A percentile compares a stretch with the other conserved stretches of the same genome.
These are phyloP conservation scores for Podospora sp. DNA, from an alignment of 495 filamentous ascomycete genomes.

Conservation along the genomic window DNA sequence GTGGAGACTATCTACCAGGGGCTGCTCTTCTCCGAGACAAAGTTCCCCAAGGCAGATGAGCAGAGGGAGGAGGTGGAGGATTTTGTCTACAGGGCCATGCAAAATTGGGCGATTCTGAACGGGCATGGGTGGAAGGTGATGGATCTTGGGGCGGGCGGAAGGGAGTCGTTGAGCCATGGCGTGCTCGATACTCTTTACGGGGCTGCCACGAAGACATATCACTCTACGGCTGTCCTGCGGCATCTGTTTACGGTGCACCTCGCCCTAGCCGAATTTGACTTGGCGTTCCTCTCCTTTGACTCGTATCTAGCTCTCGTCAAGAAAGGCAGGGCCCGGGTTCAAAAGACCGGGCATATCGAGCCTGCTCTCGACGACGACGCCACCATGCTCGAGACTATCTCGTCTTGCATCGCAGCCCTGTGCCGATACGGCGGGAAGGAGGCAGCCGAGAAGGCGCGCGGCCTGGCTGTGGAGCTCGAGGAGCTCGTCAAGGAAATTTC, in stretches of 20 bases:
- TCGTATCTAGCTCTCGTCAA: constrained; percentile 86
- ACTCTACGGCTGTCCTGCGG: constrained; percentile 83
- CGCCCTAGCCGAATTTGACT: constrained; percentile 80
- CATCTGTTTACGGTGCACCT: constrained; percentile 88
- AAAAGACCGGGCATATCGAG: constrained; percentile 73
- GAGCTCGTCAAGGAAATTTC: constrained; percentile 54
- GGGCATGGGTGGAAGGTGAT: constrained; percentile 74
- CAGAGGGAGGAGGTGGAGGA: constrained; percentile 72
- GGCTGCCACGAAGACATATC: constrained; percentile 88
- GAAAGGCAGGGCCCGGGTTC: constrained; percentile 75
- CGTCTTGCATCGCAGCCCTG: constrained; percentile 76
- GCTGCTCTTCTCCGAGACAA: constrained; percentile 70
- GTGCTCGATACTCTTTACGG: constrained; percentile 84
- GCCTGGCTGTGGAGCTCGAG: constrained; percentile 66
- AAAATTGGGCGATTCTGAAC: constrained; percentile 81
- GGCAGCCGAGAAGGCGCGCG: constrained; percentile 75
- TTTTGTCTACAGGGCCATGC: constrained; percentile 77
- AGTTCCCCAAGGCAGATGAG: constrained; percentile 82
- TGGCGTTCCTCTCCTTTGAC: constrained; percentile 84
- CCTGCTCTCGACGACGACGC: constrained; percentile 76
- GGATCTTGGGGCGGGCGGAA: constrained; percentile 78
- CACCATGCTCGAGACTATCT: constrained; percentile 71
- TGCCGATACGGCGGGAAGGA: constrained; percentile 75
- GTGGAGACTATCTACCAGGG: constrained; percentile 74
- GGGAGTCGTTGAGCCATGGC: constrained; percentile 66